Evolutionary conservation across 208 protist genomes (phyloP), one percentile per base, ranked within the genome.

Genomic region (Trypanosoma boissoni): DNA sequence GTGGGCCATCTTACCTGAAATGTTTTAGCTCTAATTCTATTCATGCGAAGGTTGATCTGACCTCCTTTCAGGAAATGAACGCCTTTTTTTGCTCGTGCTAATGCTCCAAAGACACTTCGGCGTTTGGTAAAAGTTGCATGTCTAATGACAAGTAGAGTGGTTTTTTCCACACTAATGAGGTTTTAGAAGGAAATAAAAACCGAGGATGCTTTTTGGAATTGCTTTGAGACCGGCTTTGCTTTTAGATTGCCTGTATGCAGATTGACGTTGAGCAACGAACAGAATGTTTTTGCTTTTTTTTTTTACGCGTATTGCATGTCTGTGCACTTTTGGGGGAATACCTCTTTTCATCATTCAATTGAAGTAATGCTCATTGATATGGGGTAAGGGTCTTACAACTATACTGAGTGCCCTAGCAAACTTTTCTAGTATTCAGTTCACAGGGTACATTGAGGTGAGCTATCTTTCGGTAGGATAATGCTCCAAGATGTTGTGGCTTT

Each of bases 291-390:
- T 37, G 59, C 72, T 42, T 86, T 83, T n/a, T n/a, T n/a, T n/a
- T n/a, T 51, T 39, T 46, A 12, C 66, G 68, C 20, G 65, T 64
- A 23, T 31, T 72, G n/a, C 61, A 67, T 24, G 53, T 78, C 1
- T 69, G 74, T 3, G 75, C 78, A 24, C 26, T 88, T 5, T 64
- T 72, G 65, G 84, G 84, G n/a, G 68, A 78, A 34, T 80, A 91
- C 49, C 68, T 68, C 1, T 74, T 91, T 24, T 70, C 74, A 14
- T 66, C 57, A 24, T 74, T 86, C 32, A 80, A 91, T 44, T 60
- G 60, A 49, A 64, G 83, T n/a, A n/a, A n/a, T n/a, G n/a, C n/a
- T n/a, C n/a, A n/a, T n/a, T n/a, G n/a, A n/a, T n/a, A n/a, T n/a
- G n/a, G n/a, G n/a, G n/a, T n/a, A n/a, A n/a, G n/a, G n/a, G n/a